These are phyloP conservation scores for Pholiota adiposa DNA, from an alignment of 1,284 basidiomycete species.

Conservation along the genomic window DNA sequence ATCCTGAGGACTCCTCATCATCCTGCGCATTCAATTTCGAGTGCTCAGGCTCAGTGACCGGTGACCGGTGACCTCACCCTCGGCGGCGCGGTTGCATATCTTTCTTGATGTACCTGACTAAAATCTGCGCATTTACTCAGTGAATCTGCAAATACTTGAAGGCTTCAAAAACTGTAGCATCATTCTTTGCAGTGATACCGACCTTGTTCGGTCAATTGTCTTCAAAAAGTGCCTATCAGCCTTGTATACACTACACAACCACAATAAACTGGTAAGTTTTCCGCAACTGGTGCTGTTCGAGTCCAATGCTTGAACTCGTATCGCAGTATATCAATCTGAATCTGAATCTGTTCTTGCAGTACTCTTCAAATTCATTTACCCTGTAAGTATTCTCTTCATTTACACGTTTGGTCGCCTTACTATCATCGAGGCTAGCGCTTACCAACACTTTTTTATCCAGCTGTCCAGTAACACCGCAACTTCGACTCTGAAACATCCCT, in stretches of 20 bases:
- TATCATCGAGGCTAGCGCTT: slow-evolving; percentile 1
- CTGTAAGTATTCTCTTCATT: background rate
- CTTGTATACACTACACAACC: no score
- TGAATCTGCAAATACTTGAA: no score
- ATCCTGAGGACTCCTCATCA: no score
- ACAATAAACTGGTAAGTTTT: background rate
- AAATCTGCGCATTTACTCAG: no score
- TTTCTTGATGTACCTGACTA: no score
- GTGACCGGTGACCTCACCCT: no score
- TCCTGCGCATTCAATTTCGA: no score
- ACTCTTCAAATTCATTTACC: no score
- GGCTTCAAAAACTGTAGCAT: no score
- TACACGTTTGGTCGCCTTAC: background rate
- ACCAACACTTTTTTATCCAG: slow-evolving; percentile 18
- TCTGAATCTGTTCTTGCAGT: background rate
- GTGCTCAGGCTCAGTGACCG: no score
- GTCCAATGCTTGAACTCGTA: background rate
- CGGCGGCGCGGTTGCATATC: no score
- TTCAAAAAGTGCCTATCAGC: background rate
- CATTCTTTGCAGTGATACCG: background rate
- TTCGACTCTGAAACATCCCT: background rate
- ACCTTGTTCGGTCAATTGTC: background rate
- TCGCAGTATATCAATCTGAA: background rate
- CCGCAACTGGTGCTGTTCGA: no score
- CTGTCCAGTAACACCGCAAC: slow-evolving; percentile 33